Percentiles rank a stretch among this genome's conserved stretches.
phyloP scores from a whole-genome alignment of 2,329 filamentous ascomycete species.

The Scorias spongiosa region DNA sequence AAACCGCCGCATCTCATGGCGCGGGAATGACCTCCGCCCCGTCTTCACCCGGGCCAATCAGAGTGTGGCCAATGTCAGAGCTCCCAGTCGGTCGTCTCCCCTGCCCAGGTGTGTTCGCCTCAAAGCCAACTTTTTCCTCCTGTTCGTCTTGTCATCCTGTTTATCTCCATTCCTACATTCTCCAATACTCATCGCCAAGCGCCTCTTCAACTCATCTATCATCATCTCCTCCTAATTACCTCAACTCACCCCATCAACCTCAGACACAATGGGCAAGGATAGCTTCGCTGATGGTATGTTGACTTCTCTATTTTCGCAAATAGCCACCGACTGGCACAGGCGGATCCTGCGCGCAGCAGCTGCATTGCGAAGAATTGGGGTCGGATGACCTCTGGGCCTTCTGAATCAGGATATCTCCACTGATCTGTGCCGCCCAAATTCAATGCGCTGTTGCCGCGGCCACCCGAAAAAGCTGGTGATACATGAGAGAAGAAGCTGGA shows the following conservation, averaged over 20 bases:
- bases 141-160: slow-evolving; percentile 1
- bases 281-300: slow-evolving; percentile 22
- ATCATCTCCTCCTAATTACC: slow-evolving; percentile 2
- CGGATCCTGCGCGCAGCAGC: no score
- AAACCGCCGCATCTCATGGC: no score
- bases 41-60: neutral
- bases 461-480: no score
- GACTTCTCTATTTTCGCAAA: neutral
- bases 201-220: neutral
- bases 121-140: slow-evolving; percentile 6
- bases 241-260: slow-evolving; percentile 3
- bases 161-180: neutral
- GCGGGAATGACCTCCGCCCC: neutral
- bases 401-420: no score
- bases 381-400: no score
- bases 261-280: slow-evolving; percentile 23
- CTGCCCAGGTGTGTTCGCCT: no score
- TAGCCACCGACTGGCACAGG: no score
- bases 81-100: neutral
- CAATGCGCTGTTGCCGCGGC: no score
- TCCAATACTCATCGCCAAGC: neutral
- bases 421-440: no score
- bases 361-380: no score
- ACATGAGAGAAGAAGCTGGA: neutral
- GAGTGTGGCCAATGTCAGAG: neutral